Conservation (phyloP, 257 asterid species). For the Fraxinus pennsylvanica region DNA sequence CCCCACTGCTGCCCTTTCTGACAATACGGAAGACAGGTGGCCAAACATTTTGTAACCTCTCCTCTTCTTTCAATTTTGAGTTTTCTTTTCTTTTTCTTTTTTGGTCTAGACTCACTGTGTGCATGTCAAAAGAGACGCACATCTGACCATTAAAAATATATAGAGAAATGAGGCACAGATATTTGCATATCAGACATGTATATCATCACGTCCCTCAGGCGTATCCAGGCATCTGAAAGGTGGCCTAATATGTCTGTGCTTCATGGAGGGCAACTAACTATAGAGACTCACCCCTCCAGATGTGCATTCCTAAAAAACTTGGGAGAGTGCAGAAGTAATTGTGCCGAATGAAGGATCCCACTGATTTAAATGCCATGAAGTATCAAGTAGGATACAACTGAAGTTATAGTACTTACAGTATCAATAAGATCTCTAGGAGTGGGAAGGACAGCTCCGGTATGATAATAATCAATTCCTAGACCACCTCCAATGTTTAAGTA, state of each 20-base stretch:
- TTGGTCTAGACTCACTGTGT: background rate
- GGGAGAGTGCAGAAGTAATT: background rate
- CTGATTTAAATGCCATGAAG: background rate
- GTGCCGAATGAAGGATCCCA: background rate
- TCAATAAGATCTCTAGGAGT: slow-evolving; percentile 84
- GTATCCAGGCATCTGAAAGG: too few relatives aligned
- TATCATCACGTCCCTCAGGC: too few relatives aligned
- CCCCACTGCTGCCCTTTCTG: background rate
- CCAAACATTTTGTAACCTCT: background rate
- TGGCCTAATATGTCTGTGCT: background rate
- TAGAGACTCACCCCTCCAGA: background rate
- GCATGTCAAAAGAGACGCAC: background rate
- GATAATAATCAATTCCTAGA: slow-evolving; percentile 91
- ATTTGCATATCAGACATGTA: background rate
- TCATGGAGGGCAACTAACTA: background rate
- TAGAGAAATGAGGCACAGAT: background rate
- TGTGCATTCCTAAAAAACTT: background rate
- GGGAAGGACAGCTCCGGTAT: slow-evolving; percentile 88
- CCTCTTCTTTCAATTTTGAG: background rate
- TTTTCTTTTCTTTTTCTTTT: background rate
- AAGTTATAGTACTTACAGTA: slow-evolving; percentile 56
- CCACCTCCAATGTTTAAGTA: slow-evolving; percentile 97
- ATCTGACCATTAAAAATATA: background rate
- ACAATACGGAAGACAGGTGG: background rate
- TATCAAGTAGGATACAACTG: slow-evolving; percentile 3